phyloP scores from a whole-genome alignment of 75 land plant species.

The Sequoiadendron giganteum region DNA sequence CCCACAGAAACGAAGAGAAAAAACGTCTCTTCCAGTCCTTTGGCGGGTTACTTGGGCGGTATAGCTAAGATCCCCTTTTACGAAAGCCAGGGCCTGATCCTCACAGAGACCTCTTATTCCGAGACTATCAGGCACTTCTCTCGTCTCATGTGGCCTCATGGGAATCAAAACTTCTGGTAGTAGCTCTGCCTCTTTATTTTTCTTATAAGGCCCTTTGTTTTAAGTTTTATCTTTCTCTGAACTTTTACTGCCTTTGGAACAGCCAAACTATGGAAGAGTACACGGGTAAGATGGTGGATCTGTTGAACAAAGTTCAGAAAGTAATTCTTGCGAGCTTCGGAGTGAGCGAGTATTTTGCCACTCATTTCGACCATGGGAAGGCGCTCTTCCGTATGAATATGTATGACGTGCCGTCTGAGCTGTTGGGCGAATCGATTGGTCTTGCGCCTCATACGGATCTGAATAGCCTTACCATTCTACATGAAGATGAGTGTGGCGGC shows the following conservation, averaged over 20 bases:
- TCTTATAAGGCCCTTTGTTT: too few species aligned
- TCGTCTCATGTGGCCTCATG: slow-evolving; percentile 2
- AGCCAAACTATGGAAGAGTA: too few species aligned
- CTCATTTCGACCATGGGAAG: slow-evolving; percentile 11
- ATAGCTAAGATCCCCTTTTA: background rate
- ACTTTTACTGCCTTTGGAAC: too few species aligned
- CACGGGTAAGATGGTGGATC: too few species aligned
- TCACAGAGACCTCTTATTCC: background rate
- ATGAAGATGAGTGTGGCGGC: slow-evolving; percentile 35
- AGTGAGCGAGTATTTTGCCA: slow-evolving; percentile 10
- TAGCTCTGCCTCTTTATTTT: background rate
- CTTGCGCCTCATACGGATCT: slow-evolving; percentile 11
- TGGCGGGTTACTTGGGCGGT: background rate
- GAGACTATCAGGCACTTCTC: background rate
- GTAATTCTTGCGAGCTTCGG: background rate
- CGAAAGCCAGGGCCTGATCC: background rate
- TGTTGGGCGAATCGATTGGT: background rate
- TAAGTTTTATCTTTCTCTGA: too few species aligned
- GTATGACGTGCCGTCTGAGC: slow-evolving; percentile 13
- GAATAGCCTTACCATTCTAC: slow-evolving; percentile 24
- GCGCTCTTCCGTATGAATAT: slow-evolving; percentile 17
- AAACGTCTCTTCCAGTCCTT: background rate
- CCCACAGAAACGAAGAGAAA: slow-evolving; percentile 33
- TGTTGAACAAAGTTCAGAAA: too few species aligned
- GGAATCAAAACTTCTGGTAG: slow-evolving; percentile 1